A percentile compares a stretch with the other conserved stretches of the same genome.
phyloP scores from a whole-genome alignment of 2,329 filamentous ascomycete species.

The Diaporthe vaccinii region DNA sequence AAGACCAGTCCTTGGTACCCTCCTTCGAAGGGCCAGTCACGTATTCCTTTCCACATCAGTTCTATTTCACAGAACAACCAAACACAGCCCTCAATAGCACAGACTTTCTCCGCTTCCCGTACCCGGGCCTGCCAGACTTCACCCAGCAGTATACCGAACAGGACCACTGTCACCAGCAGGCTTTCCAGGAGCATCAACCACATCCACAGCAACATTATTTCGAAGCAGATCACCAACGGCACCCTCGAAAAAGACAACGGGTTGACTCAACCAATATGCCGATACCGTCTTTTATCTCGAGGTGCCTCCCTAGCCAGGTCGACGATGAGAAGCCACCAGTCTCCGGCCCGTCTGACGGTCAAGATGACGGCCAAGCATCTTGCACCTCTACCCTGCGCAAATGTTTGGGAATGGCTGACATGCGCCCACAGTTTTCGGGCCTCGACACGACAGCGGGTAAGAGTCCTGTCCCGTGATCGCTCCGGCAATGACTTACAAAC shows the following conservation, averaged over 20 bases:
- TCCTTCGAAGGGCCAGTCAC: conserved; percentile 37
- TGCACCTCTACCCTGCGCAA: conserved; percentile 23
- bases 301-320: not conserved
- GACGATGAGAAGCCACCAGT: conserved; percentile 32
- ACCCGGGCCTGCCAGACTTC: conserved; percentile 43
- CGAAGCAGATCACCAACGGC: conserved; percentile 25
- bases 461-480: not conserved
- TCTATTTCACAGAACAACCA: conserved; percentile 46
- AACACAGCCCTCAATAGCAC: conserved; percentile 42
- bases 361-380: conserved; percentile 21
- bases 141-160: conserved; percentile 48
- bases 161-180: conserved; percentile 48
- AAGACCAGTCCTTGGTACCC: conserved; percentile 46
- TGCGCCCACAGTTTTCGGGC: conserved; percentile 19
- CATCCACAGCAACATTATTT: conserved; percentile 15
- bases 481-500: conserved; percentile 1
- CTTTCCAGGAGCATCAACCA: conserved; percentile 35
- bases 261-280: conserved; percentile 43
- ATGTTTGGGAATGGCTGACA: conserved; percentile 3
- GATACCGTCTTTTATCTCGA: conserved; percentile 23
- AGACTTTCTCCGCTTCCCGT: conserved; percentile 5
- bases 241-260: conserved; percentile 50
- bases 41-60: conserved; percentile 46
- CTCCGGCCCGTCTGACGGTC: conserved; percentile 20
- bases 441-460: conserved; percentile 34